Base-by-base conservation (phyloP, 2,329 filamentous ascomycete genomes). In the Cercospora beticola region DNA sequence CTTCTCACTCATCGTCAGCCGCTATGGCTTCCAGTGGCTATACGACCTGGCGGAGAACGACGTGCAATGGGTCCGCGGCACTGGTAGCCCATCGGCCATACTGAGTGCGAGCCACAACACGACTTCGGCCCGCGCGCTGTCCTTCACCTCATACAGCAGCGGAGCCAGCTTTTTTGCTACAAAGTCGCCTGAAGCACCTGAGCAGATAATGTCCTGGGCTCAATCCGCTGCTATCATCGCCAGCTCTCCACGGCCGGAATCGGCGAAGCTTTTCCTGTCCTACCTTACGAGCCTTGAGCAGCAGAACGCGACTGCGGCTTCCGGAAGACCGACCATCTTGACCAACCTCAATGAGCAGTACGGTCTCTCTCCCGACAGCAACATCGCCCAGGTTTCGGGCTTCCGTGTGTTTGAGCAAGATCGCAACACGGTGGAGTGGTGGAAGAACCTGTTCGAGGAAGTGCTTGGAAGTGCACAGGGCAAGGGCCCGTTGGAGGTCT, bases 31-130 rank as follows among this genome's bases (percentile, higher is more conserved):
- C 12, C 72, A 75, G 0, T 86, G 83, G 83, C 79, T 86, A 67
- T 81, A 86, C 28, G 71, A 71, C 5, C 77, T 86, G 0, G 70
- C 83, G 0, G 67, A 78, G 8, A 83, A 86, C 70, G 82, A 86
- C 68, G 82, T 83, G 1, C 76, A 77, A 43, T 86, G 84, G 84
- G 83, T 86, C 28, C 83, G 84, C n/a, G 84, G 85, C 5, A 82
- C 82, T 0, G 77, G 76, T 2, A 84, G 81, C 0, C 82, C 83
- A 0, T 65, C 58, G 3, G 77, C 77, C 5, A 68, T 83, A 18
- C 65, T 82, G 14, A 52, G 18, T 5, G 52, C 58, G 3, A 65
- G 30, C 10, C 69, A 72, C 65, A 52, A 68, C 21, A 64, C 76
- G 14, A 68, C 68, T 23, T 73, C 72, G 23, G 36, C 66, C 9